Evolutionary conservation across 495 filamentous ascomycete genomes (phyloP).

Genomic region (Cryomyces minteri): DNA sequence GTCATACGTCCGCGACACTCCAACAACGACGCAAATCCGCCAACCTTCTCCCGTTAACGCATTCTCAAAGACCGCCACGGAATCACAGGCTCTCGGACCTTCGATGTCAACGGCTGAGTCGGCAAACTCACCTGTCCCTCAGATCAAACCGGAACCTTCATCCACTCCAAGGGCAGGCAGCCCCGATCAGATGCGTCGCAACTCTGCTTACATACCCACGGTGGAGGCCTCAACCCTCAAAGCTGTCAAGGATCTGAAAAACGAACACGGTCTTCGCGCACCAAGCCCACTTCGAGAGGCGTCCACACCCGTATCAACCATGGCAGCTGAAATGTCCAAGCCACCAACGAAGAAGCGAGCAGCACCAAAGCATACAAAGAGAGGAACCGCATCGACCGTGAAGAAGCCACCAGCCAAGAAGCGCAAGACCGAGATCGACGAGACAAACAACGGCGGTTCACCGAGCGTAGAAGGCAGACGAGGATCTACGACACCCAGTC

Average conservation of each 20-base stretch:
- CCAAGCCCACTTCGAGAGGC: neutral
- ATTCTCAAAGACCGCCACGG: conserved; percentile 1
- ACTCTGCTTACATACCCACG: conserved; percentile 2
- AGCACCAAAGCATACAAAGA: conserved; percentile 26
- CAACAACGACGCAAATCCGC: conserved; percentile 9
- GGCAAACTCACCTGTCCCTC: conserved; percentile 6
- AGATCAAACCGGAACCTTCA: conserved; percentile 18
- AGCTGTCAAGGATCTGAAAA: conserved; percentile 15
- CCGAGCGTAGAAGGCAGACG: conserved; percentile 7
- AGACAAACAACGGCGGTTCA: conserved; percentile 28
- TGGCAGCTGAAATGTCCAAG: neutral
- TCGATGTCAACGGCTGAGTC: neutral
- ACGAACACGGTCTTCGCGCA: conserved; percentile 15
- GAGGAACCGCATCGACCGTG: conserved; percentile 26
- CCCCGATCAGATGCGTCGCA: conserved; percentile 9
- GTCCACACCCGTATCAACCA: neutral
- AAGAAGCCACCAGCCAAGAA: conserved; percentile 39
- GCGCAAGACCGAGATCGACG: conserved; percentile 31
- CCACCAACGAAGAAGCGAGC: conserved; percentile 15
- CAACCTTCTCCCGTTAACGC: conserved; percentile 2
- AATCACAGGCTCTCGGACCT: neutral
- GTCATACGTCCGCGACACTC: conserved; percentile 6
- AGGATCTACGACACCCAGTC: conserved; percentile 22
- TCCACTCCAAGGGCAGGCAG: conserved; percentile 16
- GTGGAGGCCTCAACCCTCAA: conserved; percentile 12